Evolutionary conservation across 306 rosid genomes (phyloP), one percentile per base, ranked within the genome.

Genomic region (Fragaria nilgerrensis): DNA sequence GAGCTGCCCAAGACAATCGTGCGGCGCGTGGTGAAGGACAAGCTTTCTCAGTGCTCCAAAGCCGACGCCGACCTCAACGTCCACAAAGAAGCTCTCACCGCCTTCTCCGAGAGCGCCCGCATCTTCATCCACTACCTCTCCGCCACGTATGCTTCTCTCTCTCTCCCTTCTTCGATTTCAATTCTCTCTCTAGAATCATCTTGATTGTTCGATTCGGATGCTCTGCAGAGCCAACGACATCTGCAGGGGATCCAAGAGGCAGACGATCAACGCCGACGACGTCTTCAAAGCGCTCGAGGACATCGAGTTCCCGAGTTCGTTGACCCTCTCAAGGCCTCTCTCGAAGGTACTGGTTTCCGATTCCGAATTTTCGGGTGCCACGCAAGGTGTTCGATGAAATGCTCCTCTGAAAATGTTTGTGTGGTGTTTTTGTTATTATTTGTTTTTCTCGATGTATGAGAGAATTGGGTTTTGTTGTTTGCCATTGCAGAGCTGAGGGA

Each of bases 41-140:
- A 88, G 88, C 91, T 95, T 1, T 85, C 88, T 4, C 85, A 86
- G 29, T 92, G 95, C 85, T 84, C 94, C 70, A 74, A 59, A 17
- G 80, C 67, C 0, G 92, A 88, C 48, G 89, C 82, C 48, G 99
- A 92, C 82, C 83, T 95, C 17, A 48, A 80, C 56, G 37, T 95
- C 59, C 86, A 88, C 88, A 92, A 87, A 70, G 97, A 92, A 59
- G 81, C 96, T 23, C 91, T 95, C 77, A 84, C 84, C 7, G 97
- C 99, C 25, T 90, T 92, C 90, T 87, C 92, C 32, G 97, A 92
- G 74, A 90, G 97, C 78, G 94, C 89, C 25, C 92, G 92, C 48
- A 91, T 95, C 86, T 95, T 95, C 86, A 91, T 95, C 81, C 97
- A 95, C 89, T 95, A 90, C 80, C 78, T 95, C 55, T 92, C 97